Base-by-base conservation (phyloP, 306 rosid species). In the Malus sieversii region DNA sequence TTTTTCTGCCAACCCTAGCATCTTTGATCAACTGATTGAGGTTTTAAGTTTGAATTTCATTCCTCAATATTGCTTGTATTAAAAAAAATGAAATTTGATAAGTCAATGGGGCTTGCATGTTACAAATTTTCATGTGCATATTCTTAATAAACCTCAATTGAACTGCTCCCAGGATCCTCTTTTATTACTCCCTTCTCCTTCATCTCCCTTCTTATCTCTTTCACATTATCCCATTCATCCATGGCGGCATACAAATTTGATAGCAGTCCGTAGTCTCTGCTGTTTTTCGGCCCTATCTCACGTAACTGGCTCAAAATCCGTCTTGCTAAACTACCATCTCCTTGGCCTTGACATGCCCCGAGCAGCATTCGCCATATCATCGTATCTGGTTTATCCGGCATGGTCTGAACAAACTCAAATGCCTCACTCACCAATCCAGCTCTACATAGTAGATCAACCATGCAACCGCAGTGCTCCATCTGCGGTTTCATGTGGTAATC, bases 391-490 rank as follows among this genome's bases (percentile, higher is more conserved):
- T 72, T 72, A 57, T 55, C 35, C 18, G 63, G 66, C 66, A 57
- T 72, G 42, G 16, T 35, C 32, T n/a, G n/a, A 72, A 57, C 76
- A 72, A 72, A 35, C 9, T 72, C 76, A 55, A 72, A 72, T 72
- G 66, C 76, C n/a, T 55, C 66, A n/a, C 40, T 38, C 7, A 72
- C 46, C 65, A 72, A 40, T 40, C 76, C 76, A 57, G 30, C 66
- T 71, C 66, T 55, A 23, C 76, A 72, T 14, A 72, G 76, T 4
- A 72, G 29, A 72, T 72, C 76, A 55, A 72, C 65, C 45, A 72
- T 35, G 45, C 76, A 72, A 72, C 76, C 76, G 23, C 35, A 72
- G 22, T 72, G 76, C 35, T 57, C 66, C 35, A 55, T 72, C 66
- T 20, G 8, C 2, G 66, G 76, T 35, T 72, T 57, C 22, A 72